A percentile compares a stretch with the other conserved stretches of the same genome.
phyloP scores from a whole-genome alignment of 2,329 filamentous ascomycete genomes.

The Ophiocordyceps australis region DNA sequence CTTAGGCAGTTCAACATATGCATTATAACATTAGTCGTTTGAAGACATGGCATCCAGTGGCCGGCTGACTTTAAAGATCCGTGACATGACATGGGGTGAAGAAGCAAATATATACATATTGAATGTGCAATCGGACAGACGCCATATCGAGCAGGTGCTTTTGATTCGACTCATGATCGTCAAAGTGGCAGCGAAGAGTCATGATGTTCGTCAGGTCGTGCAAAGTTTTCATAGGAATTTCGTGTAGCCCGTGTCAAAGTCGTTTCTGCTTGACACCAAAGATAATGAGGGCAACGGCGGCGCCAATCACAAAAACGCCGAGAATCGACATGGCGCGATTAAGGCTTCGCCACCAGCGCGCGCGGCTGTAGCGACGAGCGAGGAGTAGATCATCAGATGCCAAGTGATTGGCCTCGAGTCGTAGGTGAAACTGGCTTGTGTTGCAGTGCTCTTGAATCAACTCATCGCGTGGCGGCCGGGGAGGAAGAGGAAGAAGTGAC shows the following conservation, averaged over 20 bases:
- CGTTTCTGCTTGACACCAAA: constrained; percentile 31
- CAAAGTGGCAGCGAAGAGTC: neutral
- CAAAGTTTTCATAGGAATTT: too few species aligned
- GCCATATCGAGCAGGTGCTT: too few species aligned
- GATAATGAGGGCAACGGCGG: constrained; percentile 30
- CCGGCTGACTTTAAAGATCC: too few species aligned
- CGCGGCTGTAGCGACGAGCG: constrained; percentile 27
- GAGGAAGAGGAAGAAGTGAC: constrained; percentile 53
- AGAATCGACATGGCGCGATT: constrained; percentile 40
- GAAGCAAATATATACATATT: too few species aligned
- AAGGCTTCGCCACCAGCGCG: constrained; percentile 40
- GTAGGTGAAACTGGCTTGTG: constrained; percentile 19
- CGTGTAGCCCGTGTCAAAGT: too few species aligned
- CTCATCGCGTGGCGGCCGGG: constrained; percentile 28
- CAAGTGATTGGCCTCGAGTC: constrained; percentile 14
- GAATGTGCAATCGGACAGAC: too few species aligned
- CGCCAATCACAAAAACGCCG: constrained; percentile 33
- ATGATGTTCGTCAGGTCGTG: constrained; percentile 1
- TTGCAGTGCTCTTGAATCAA: constrained; percentile 29
- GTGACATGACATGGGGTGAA: too few species aligned
- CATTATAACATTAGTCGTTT: too few species aligned
- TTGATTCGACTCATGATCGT: too few species aligned
- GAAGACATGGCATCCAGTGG: too few species aligned
- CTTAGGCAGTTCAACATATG: too few species aligned
- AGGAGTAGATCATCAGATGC: constrained; percentile 20